Percentiles rank a stretch among this genome's conserved stretches.
phyloP scores from a whole-genome alignment of 176 grass and related monocot species.

The Lolium multiflorum region DNA sequence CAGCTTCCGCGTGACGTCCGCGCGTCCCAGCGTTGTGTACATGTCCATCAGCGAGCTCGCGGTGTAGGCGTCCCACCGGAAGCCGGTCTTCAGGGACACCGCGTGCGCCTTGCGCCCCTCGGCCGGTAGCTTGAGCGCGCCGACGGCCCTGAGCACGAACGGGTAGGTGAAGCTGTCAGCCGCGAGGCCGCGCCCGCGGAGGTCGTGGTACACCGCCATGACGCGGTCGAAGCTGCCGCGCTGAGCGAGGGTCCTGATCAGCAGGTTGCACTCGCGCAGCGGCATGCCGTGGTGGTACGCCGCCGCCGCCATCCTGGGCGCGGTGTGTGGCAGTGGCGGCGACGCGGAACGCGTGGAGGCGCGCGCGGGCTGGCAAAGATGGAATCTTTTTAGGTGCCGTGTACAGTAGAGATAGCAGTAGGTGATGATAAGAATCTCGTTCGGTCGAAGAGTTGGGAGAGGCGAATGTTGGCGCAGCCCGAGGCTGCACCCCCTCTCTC shows the following conservation, averaged over 20 bases:
- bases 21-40: slow-evolving; percentile 47
- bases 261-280: slow-evolving; percentile 58
- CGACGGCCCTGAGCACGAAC: slow-evolving; percentile 66
- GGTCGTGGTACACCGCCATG: slow-evolving; percentile 58
- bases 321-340: slow-evolving; percentile 26
- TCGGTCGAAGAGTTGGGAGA: not conserved
- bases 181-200: slow-evolving; percentile 51
- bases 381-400: slow-evolving; percentile 26
- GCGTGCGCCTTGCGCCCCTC: slow-evolving; percentile 60
- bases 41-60: slow-evolving; percentile 64
- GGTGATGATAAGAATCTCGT: not conserved
- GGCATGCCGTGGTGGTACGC: slow-evolving; percentile 41
- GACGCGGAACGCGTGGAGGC: slow-evolving; percentile 32
- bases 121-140: slow-evolving; percentile 43
- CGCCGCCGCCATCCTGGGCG: slow-evolving; percentile 38
- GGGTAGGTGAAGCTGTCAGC: slow-evolving; percentile 80
- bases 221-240: slow-evolving; percentile 37
- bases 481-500: too few species aligned
- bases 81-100: slow-evolving; percentile 51
- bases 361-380: slow-evolving; percentile 13
- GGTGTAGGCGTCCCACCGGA: slow-evolving; percentile 59
- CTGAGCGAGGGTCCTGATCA: slow-evolving; percentile 62
- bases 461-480: too few species aligned
- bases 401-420: not conserved
- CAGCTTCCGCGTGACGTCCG: slow-evolving; percentile 38